These are phyloP conservation scores for Clitoria ternatea DNA, from an alignment of 306 rosid species.

Conservation along the genomic window DNA sequence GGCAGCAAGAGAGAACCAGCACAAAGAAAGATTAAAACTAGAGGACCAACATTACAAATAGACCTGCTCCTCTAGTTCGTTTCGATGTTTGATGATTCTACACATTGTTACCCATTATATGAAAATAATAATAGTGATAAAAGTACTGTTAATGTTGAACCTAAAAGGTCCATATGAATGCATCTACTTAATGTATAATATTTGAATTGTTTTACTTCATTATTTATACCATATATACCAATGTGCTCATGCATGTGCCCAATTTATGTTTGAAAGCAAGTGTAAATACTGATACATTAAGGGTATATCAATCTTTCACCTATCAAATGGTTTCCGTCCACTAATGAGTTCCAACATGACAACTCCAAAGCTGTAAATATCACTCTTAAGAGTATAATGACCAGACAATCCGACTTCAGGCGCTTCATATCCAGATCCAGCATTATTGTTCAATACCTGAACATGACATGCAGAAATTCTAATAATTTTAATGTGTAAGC, in stretches of 20 bases:
- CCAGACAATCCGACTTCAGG: slow-evolving; percentile 86
- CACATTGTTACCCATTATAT: neutral
- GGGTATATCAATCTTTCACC: slow-evolving; percentile 39
- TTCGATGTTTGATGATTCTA: neutral
- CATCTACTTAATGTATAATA: neutral
- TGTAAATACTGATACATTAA: neutral
- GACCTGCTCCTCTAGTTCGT: neutral
- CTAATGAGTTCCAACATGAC: slow-evolving; percentile 96
- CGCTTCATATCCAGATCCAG: slow-evolving; percentile 79
- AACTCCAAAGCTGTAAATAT: slow-evolving; percentile 88
- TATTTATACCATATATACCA: neutral
- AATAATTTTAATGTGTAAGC: neutral
- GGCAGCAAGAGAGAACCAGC: neutral
- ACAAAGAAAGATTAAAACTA: neutral
- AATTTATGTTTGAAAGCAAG: neutral
- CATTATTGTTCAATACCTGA: slow-evolving; percentile 63
- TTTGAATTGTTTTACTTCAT: neutral
- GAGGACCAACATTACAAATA: neutral
- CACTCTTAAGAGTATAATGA: slow-evolving; percentile 78
- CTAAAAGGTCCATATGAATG: neutral
- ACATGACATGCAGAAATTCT: slow-evolving; percentile 21
- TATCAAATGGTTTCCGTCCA: slow-evolving; percentile 92
- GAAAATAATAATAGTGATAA: neutral
- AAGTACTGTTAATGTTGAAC: neutral
- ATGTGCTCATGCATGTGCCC: slow-evolving; percentile 8